phyloP scores from a whole-genome alignment of 192 early-diverging fungal genomes.

The Linnemannia hyalina region DNA sequence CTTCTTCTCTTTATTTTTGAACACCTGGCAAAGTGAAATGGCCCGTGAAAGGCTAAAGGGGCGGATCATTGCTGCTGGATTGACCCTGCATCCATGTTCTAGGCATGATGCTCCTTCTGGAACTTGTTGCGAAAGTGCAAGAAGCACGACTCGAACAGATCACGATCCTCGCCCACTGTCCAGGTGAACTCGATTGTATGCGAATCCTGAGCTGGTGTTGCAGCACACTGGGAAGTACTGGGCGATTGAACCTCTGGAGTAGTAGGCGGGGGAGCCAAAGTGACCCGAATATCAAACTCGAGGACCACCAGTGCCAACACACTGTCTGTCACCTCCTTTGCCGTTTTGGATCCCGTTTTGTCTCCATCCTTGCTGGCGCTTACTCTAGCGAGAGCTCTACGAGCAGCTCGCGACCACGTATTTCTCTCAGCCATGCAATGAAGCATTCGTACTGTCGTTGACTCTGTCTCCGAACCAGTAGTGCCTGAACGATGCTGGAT shows the following conservation, averaged over 20 bases:
- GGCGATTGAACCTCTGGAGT: not conserved
- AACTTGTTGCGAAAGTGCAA: conserved; percentile 31
- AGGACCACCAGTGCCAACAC: not conserved
- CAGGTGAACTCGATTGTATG: conserved; percentile 40
- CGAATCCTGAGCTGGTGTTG: not conserved
- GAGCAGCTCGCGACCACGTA: conserved; percentile 53
- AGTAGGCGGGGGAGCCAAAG: not conserved
- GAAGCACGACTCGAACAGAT: conserved; percentile 64
- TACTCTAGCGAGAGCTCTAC: conserved; percentile 27
- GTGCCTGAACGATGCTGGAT: not conserved
- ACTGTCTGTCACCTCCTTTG: not conserved
- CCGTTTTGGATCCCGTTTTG: not conserved
- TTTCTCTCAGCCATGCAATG: conserved; percentile 15
- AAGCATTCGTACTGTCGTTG: not conserved
- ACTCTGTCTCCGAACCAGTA: not conserved
- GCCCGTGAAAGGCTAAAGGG: not conserved
- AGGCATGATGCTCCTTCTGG: not conserved
- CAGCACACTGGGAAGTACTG: not conserved
- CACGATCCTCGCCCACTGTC: conserved; percentile 61
- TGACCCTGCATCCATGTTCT: not conserved
- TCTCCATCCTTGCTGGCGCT: not conserved
- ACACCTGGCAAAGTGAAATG: no score
- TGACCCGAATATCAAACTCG: conserved; percentile 17
- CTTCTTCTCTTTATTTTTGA: no score
- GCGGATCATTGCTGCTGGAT: not conserved